Evolutionary conservation across 148 eudicot species (phyloP), one percentile per base, ranked within the genome.

Genomic region (Drosera capensis): DNA sequence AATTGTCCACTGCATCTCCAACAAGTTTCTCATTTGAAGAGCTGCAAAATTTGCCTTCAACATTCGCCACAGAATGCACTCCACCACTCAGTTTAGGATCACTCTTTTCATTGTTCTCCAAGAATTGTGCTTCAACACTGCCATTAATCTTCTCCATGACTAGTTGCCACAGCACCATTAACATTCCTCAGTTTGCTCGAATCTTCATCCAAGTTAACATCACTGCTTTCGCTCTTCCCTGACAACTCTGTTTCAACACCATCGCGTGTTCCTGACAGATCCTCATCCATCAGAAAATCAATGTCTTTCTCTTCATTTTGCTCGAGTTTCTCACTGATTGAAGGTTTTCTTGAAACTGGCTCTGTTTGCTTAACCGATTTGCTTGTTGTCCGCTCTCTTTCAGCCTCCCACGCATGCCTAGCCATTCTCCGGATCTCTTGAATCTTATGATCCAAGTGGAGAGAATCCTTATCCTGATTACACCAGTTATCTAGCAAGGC

Each of bases 371-470:
- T 60, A 48, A 43, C 60, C 40, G 14, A 48, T 25, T 59, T 52
- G 21, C 12, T 20, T 13, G 26, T 11, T 35, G 63, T 48, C 23
- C 21, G 18, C 52, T 70, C 68, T 26, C 49, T 48, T 25, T 86
- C 94, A 65, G 58, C 50, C 54, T 74, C 73, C 29, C 90, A 68
- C 21, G 90, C 86, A 40, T 50, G 71, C 70, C 72, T 79, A 11
- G 90, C 96, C 94, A 82, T 79, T 34, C 43, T 56, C 62, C 56
- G 59, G 35, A 62, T 70, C 49, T 57, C 73, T 60, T 25, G 53
- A 46, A 69, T 50, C 70, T 65, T 72, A 17, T 35, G 41, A 11
- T 73, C 61, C 16, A 63, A 50, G 25, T 64, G 60, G 34, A 14
- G 25, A 40, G 50, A 40, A 16, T 35, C 38, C 5, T 31, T 19